Conservation (phyloP, 2,329 filamentous ascomycete genomes). For the Fusarium sp. region DNA sequence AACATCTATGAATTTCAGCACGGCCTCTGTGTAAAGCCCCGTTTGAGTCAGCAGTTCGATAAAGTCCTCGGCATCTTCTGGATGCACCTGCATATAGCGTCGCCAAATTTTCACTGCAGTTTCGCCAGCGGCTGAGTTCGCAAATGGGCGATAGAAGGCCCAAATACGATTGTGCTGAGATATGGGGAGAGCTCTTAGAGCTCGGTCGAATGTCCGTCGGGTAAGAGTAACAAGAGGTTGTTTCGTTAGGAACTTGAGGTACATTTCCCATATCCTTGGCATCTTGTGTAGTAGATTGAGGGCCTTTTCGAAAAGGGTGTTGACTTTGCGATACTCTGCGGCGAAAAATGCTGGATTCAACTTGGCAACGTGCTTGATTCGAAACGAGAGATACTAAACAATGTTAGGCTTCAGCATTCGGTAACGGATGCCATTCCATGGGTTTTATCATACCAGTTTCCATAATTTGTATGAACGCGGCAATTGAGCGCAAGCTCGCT, state of each 20-base stretch:
- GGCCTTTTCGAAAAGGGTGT: slow-evolving; percentile 91
- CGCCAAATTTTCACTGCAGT: slow-evolving; percentile 95
- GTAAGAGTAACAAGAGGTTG: slow-evolving; percentile 93
- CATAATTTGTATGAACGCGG: slow-evolving; percentile 97
- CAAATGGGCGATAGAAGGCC: slow-evolving; percentile 90
- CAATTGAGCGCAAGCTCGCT: slow-evolving; percentile 88
- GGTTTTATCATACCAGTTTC: slow-evolving; percentile 74
- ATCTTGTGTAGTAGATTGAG: slow-evolving; percentile 97
- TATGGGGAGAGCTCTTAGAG: slow-evolving; percentile 87
- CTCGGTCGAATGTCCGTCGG: slow-evolving; percentile 88
- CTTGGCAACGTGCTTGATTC: slow-evolving; percentile 80
- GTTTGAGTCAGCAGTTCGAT: slow-evolving; percentile 87
- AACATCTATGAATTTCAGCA: slow-evolving; percentile 89
- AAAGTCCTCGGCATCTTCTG: slow-evolving; percentile 94
- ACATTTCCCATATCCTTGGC: slow-evolving; percentile 98
- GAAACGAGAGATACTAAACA: slow-evolving; percentile 81
- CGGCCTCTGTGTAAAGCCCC: slow-evolving; percentile 88
- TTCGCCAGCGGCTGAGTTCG: slow-evolving; percentile 86
- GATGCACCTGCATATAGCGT: slow-evolving; percentile 96
- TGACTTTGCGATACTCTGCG: slow-evolving; percentile 90
- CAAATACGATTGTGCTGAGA: slow-evolving; percentile 97
- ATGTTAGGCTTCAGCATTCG: not conserved
- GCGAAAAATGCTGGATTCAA: slow-evolving; percentile 84
- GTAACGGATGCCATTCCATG: not conserved
- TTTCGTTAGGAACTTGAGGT: slow-evolving; percentile 86